Base-by-base conservation (phyloP, 1,139 yeast species). In the Candida glucosophila region DNA sequence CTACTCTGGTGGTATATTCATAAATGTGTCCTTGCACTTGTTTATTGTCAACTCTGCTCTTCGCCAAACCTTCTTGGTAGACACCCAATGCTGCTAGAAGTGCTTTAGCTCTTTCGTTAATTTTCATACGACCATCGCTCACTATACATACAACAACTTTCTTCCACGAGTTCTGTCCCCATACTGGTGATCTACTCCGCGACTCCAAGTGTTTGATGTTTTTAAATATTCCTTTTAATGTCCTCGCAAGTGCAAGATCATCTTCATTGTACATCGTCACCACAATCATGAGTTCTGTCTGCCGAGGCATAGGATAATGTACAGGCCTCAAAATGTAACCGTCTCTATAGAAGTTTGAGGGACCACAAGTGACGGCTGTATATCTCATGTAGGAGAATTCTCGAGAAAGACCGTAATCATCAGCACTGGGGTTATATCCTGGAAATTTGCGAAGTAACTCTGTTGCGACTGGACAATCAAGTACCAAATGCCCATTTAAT, bases 141-240 rank as follows among this genome's bases (percentile, higher is more conserved):
- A 64, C 70, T 27, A 64, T 48, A 40, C 70, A 63, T 17, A 64
- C 71, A 15, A 63, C 69, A 13, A 64, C 52, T 35, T 64, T 64
- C 34, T 64, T 64, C 71, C 71, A 64, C 5, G 67, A 58, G 37
- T 62, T 68, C 29, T 58, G 58, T 19, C 71, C 71, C 71, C 71
- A 64, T 13, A 54, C 56, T 3, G 55, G 41, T 11, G 66, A 55
- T 36, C 63, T 47, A 6, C 56, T 50, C 37, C 67, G 49, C 7
- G 68, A 60, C 38, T 62, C 67, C 36, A 64, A 51, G 36, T 64
- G 64, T 40, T 64, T 63, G 36, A 64, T 64, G 36, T 64, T 64
- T 31, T 64, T 63, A 40, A 64, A 62, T 4, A 64, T 62, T 20
- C 71, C 71, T 38, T 64, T 63, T 32, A 64, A 51, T 2, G 71